Percentiles rank a stretch among this genome's conserved stretches.
phyloP scores from a whole-genome alignment of 345 rosid species.

The Melaleuca quinquenervia region DNA sequence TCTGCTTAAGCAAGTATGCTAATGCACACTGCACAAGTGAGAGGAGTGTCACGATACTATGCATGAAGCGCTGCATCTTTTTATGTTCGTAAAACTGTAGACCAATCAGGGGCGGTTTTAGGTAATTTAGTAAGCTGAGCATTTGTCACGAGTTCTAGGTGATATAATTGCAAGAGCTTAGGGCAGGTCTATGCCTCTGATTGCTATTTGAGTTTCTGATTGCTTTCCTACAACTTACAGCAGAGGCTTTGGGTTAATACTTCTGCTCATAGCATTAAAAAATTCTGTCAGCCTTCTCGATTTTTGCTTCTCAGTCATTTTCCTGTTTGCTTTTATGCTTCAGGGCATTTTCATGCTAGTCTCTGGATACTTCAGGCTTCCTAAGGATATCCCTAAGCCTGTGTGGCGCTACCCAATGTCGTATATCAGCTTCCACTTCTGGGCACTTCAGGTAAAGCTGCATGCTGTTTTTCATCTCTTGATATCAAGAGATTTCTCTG shows the following conservation, averaged over 20 bases:
- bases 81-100: not conserved
- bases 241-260: not conserved
- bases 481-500: not conserved
- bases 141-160: not conserved
- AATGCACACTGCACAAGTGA: not conserved
- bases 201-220: not conserved
- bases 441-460: slow-evolving; percentile 78
- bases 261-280: not conserved
- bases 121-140: not conserved
- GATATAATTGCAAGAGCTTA: not conserved
- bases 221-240: not conserved
- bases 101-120: not conserved
- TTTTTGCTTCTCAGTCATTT: not conserved
- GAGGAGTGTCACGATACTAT: not conserved
- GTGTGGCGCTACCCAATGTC: slow-evolving; percentile 99
- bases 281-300: not conserved
- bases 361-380: slow-evolving; percentile 96
- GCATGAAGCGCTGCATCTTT: not conserved
- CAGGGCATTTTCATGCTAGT: slow-evolving; percentile 98
- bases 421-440: slow-evolving; percentile 87
- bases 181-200: not conserved
- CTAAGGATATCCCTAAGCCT: slow-evolving; percentile 83
- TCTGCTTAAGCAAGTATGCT: not conserved
- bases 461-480: not conserved
- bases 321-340: not conserved